Evolutionary conservation across 1,139 yeast genomes (phyloP).

Genomic region (Geotrichum australiense): DNA sequence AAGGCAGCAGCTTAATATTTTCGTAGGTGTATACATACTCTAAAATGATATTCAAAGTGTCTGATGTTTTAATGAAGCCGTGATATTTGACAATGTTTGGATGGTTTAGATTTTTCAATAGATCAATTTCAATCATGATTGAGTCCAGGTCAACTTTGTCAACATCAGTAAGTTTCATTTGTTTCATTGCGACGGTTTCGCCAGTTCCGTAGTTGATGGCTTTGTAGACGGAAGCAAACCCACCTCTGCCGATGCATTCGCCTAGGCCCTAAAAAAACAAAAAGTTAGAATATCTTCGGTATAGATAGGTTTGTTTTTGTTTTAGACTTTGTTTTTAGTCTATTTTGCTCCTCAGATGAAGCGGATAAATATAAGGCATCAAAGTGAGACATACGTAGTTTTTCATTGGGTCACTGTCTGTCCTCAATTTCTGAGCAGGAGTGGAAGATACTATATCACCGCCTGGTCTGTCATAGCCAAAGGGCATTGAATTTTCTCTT

Average conservation of each 20-base stretch:
- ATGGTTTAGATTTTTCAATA: slow-evolving; percentile 66
- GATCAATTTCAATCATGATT: slow-evolving; percentile 42
- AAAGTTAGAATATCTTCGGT: neutral
- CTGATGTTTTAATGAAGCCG: slow-evolving; percentile 70
- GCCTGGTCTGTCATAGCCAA: slow-evolving; percentile 13
- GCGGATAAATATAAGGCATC: neutral
- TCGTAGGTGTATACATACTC: slow-evolving; percentile 40
- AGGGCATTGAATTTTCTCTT: slow-evolving; percentile 13
- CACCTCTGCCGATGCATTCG: slow-evolving; percentile 68
- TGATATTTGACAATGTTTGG: slow-evolving; percentile 84
- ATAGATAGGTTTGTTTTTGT: neutral
- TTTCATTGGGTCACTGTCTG: slow-evolving; percentile 9
- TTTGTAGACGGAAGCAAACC: slow-evolving; percentile 67
- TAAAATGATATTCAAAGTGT: slow-evolving; percentile 63
- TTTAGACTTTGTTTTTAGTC: no score
- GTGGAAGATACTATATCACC: slow-evolving; percentile 16
- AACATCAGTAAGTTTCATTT: slow-evolving; percentile 49
- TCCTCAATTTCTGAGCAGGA: slow-evolving; percentile 14
- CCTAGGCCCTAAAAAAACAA: slow-evolving; percentile 35
- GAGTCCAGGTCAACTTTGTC: slow-evolving; percentile 33
- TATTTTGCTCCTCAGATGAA: no score
- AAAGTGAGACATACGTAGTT: slow-evolving; percentile 16
- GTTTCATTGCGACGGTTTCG: slow-evolving; percentile 79
- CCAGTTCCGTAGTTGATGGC: slow-evolving; percentile 60
- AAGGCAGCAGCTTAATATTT: neutral